Evolutionary conservation across 2,329 filamentous ascomycete species (phyloP).

Genomic region (Colletotrichum viniferum): DNA sequence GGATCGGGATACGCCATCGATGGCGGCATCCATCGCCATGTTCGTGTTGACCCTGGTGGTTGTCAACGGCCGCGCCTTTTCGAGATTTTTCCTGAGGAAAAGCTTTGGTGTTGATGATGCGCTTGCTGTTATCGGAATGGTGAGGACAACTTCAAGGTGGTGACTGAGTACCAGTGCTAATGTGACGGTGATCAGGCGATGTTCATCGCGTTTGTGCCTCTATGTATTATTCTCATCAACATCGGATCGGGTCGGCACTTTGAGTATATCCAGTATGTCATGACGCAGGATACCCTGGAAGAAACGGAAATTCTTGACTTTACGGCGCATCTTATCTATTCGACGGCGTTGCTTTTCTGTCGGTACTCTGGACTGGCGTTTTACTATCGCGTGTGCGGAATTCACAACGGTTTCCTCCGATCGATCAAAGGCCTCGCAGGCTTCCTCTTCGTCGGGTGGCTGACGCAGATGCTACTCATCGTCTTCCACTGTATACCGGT

Average conservation of each 20-base stretch:
- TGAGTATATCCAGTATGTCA: conserved; percentile 50
- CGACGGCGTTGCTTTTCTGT: conserved; percentile 51
- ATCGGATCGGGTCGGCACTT: conserved; percentile 53
- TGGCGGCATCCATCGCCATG: conserved; percentile 43
- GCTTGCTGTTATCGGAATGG: conserved; percentile 38
- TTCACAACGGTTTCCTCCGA: conserved; percentile 37
- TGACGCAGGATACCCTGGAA: conserved; percentile 43
- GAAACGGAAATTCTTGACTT: conserved; percentile 53
- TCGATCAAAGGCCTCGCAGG: conserved; percentile 39
- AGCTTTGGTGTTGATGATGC: conserved; percentile 43
- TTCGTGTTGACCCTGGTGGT: conserved; percentile 36
- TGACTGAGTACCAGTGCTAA: neutral
- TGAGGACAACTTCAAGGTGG: conserved; percentile 23
- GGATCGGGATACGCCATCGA: conserved; percentile 38
- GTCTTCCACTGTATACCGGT: conserved; percentile 57
- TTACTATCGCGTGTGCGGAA: conserved; percentile 49
- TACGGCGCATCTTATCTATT: conserved; percentile 55
- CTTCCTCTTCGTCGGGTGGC: conserved; percentile 44
- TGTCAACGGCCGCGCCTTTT: conserved; percentile 36
- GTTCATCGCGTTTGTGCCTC: conserved; percentile 45
- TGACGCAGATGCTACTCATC: conserved; percentile 54
- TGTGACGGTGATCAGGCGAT: conserved; percentile 14
- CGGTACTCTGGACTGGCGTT: conserved; percentile 57
- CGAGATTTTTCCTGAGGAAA: conserved; percentile 38
- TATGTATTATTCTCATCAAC: conserved; percentile 48